These are phyloP conservation scores for Candida michaelii DNA, from an alignment of 805 yeast genomes.

Conservation along the genomic window DNA sequence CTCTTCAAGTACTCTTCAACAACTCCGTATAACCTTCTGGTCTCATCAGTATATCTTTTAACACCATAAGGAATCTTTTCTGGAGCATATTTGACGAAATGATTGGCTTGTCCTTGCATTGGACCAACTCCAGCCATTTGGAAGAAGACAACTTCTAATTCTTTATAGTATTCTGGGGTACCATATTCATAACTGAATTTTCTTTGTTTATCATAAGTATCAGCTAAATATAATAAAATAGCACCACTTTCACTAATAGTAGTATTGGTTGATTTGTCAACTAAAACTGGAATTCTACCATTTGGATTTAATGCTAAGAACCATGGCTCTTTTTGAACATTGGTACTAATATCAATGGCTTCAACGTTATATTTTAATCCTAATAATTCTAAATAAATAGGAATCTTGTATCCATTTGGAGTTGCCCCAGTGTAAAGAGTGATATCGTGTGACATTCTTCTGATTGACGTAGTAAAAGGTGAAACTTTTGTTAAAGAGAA, in stretches of 20 bases:
- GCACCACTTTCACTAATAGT: conserved; percentile 62
- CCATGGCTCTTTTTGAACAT: conserved; percentile 57
- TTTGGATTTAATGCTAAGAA: conserved; percentile 57
- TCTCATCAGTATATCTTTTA: conserved; percentile 50
- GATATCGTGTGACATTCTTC: neutral
- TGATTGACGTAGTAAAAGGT: neutral
- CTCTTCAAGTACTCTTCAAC: conserved; percentile 49
- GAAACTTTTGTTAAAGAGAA: too few relatives aligned
- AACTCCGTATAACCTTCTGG: conserved; percentile 54
- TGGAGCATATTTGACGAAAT: conserved; percentile 44
- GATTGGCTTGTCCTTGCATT: conserved; percentile 60
- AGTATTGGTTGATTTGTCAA: conserved; percentile 42
- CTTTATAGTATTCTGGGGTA: conserved; percentile 48
- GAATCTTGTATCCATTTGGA: conserved; percentile 47
- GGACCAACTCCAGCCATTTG: conserved; percentile 61
- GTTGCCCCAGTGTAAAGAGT: conserved; percentile 24
- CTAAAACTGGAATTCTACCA: conserved; percentile 61
- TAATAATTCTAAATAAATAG: conserved; percentile 41
- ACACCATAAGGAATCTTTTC: conserved; percentile 57
- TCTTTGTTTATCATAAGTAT: conserved; percentile 56
- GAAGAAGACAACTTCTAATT: conserved; percentile 53
- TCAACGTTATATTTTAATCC: conserved; percentile 42
- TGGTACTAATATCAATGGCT: conserved; percentile 39
- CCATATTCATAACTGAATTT: conserved; percentile 41
- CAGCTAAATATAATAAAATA: conserved; percentile 57